Base-by-base conservation (phyloP, 2,329 filamentous ascomycete species). In the Plenodomus tracheiphilus region DNA sequence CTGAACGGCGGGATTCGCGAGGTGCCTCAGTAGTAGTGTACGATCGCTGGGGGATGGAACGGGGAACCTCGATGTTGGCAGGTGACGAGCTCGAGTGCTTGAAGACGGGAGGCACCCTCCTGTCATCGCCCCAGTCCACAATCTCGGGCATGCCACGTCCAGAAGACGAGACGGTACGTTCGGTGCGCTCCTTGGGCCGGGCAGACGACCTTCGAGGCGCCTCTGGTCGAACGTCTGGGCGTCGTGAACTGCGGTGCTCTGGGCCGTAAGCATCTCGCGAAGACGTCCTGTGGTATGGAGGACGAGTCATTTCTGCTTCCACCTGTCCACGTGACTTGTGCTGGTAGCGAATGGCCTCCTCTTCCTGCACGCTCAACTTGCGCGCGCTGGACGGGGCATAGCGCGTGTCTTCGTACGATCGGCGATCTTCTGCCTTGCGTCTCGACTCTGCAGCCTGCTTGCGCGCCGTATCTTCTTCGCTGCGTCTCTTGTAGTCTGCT, bases 11-110 rank as follows among this genome's bases (percentile, higher is more conserved):
- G 37, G 60, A 53, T 15, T 66, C 62, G 19, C 58, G 59, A 16
- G 57, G 49, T 18, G 51, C 53, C 25, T 62, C 46, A 28, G 61
- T 50, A 28, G 61, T 50, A 4, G 47, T 73, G 45, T 66, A 65
- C 2, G 70, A 63, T 47, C 70, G 70, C 41, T 65, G 59, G 15
- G 65, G 66, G 22, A 54, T 49, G 22, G 46, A 25, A 16, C 61
- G 60, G 22, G 59, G 60, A 16, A 65, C 47, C 35, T 68, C 68
- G 37, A 72, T 59, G 16, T 68, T 64, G 13, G 68, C 61, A n/a
- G 70, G 68, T 19, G 70, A 71, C 7, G 72, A 72, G 28, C 52
- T 51, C 17, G 74, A 70, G 10, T 74, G 69, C 46, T 70, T 71
- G 49, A 79, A 68, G 4, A 65, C 39, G 2, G 75, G 70, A 19